Evolutionary conservation across 2,329 filamentous ascomycete species (phyloP).

Genomic region (Lachnellula hyalina): DNA sequence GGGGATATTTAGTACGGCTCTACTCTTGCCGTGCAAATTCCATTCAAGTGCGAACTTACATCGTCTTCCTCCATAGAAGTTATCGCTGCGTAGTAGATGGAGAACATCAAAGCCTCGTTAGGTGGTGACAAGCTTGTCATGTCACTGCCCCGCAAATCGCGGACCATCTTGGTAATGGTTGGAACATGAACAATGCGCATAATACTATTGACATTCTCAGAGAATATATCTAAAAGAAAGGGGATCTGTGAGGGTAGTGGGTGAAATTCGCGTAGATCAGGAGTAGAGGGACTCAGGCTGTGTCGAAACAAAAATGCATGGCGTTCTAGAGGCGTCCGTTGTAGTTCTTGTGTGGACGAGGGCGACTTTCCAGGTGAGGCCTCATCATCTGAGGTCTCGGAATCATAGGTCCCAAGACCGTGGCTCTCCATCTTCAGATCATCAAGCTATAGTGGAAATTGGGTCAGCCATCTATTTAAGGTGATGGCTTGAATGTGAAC

Average conservation of each 20-base stretch:
- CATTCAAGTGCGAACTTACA: conserved; percentile 32
- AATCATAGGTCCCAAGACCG: conserved; percentile 31
- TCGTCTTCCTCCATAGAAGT: conserved; percentile 54
- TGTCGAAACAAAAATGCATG: conserved; percentile 49
- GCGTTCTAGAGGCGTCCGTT: conserved; percentile 40
- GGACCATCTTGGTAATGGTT: conserved; percentile 36
- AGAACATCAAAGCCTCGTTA: conserved; percentile 49
- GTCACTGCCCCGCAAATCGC: conserved; percentile 32
- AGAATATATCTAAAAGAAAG: conserved; percentile 46
- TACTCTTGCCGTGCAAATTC: not conserved
- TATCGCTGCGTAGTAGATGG: conserved; percentile 52
- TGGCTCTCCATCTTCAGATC: conserved; percentile 39
- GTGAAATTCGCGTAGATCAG: conserved; percentile 38
- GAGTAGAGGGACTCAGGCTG: conserved; percentile 31
- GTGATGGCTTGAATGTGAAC: not conserved
- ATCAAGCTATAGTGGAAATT: conserved; percentile 35
- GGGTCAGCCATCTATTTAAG: conserved; percentile 13
- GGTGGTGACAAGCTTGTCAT: conserved; percentile 34
- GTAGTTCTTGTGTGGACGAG: conserved; percentile 36
- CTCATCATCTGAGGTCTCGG: conserved; percentile 37
- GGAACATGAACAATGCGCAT: conserved; percentile 43
- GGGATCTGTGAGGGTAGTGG: conserved; percentile 51
- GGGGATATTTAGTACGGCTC: not conserved
- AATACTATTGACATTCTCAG: conserved; percentile 46
- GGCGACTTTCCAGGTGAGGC: conserved; percentile 25